Base-by-base conservation (phyloP, 305 asterid genomes). In the Rubia balearica region DNA sequence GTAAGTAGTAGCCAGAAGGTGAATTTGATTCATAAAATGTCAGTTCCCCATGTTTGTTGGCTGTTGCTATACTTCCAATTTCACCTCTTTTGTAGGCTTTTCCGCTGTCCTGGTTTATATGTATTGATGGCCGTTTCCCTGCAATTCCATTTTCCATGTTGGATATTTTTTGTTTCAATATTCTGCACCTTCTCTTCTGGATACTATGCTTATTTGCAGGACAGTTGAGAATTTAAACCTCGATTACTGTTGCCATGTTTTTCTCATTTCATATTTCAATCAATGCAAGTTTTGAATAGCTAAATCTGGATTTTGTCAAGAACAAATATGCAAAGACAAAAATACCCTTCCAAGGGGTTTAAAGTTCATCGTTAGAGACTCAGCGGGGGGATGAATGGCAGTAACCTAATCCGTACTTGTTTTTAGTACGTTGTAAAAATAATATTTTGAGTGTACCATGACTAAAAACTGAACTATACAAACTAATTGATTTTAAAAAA, bases 21-120 rank as follows among this genome's bases (percentile, higher is more conserved):
- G 33, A 55, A 65, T 70, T 51, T 40, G 42, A 63, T 27, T 21
- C 43, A 57, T 57, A 42, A 42, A 70, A 22, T 59, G 43, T 30
- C 49, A 55, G 62, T 65, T 33, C 66, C 57, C n/a, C 22, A 16
- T 53, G 61, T 41, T 41, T 61, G 78, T 68, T 68, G 60, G 67
- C 42, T 61, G 78, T 68, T 68, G 48, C 74, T 62, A 3, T 46
- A 53, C 74, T 75, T 75, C 51, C 68, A 65, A 62, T 74, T 56
- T 71, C 13, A 64, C 65, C 49, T 56, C 12, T 30, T 53, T 49
- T 56, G 40, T 21, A 57, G 49, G 21, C 63, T 51, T 61, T 64
- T 61, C 46, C 45, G 64, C 46, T 55, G 53, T 65, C 68, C 67
- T 53, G 27, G 21, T 66, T 36, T 59, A 27, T 59, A 65, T 70